Conservation (phyloP, 1,284 basidiomycete genomes). For the Chiua sp. region DNA sequence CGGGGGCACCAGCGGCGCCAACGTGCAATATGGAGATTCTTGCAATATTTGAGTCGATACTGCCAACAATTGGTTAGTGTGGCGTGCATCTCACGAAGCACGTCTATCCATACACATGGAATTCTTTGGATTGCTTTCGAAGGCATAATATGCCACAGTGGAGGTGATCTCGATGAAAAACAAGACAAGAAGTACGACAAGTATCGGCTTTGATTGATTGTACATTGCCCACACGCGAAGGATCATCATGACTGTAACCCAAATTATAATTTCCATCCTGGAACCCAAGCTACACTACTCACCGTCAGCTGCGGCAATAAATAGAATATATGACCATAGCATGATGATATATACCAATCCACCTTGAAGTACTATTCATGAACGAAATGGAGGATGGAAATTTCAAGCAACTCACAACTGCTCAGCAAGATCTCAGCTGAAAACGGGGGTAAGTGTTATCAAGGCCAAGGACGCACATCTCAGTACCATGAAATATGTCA, state of each 20-base stretch:
- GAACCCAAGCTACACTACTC: neutral
- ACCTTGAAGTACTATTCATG: neutral
- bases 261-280: neutral
- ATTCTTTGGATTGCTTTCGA: neutral
- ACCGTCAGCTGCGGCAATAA: conserved; percentile 16
- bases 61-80: neutral
- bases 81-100: too few relatives aligned
- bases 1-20: neutral
- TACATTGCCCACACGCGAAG: conserved; percentile 19
- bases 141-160: neutral
- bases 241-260: conserved; percentile 11
- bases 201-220: conserved; percentile 4
- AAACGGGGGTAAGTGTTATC: neutral
- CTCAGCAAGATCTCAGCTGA: neutral
- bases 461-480: neutral
- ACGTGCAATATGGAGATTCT: neutral
- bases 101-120: neutral
- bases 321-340: conserved; percentile 8
- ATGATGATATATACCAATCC: neutral
- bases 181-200: neutral
- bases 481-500: too few relatives aligned
- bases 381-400: neutral
- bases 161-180: neutral
- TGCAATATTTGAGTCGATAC: too few relatives aligned
- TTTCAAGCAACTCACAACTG: conserved; percentile 7